Conservation (phyloP, 225 moss, liverwort and hornwort genomes). For the Marchantia paleacea region DNA sequence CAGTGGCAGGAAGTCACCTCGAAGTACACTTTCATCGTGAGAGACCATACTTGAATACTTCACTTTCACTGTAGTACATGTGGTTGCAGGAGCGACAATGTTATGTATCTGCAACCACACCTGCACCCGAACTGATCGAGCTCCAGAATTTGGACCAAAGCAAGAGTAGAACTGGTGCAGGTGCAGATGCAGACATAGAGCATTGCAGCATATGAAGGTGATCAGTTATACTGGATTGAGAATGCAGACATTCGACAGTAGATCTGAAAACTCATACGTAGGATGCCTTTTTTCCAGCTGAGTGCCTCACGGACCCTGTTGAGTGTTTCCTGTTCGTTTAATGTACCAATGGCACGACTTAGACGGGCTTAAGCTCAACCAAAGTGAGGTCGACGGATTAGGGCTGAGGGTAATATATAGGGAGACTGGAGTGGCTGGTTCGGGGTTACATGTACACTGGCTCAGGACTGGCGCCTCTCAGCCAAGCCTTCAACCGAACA, state of each 20-base stretch:
- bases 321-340: not conserved
- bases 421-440: not conserved
- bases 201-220: slow-evolving; percentile 28
- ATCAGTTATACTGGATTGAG: not conserved
- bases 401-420: not conserved
- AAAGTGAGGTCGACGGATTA: not conserved
- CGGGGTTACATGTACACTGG: not conserved
- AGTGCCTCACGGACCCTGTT: not conserved
- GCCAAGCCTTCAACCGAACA: not conserved
- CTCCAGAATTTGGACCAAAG: not conserved
- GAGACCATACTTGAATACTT: not conserved
- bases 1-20: not conserved
- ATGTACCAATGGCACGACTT: not conserved
- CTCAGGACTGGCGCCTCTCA: not conserved
- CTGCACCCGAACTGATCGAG: slow-evolving; percentile 39
- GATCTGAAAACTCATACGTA: not conserved
- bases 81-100: slow-evolving; percentile 27
- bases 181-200: slow-evolving; percentile 51
- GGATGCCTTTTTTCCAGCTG: not conserved
- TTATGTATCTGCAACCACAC: slow-evolving; percentile 51
- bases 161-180: slow-evolving; percentile 47
- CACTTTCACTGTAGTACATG: not conserved
- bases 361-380: not conserved
- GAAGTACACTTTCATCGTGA: not conserved
- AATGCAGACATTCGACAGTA: not conserved